phyloP scores from a whole-genome alignment of 768 basidiomycete genomes.

The Fomitopsis pulvina region DNA sequence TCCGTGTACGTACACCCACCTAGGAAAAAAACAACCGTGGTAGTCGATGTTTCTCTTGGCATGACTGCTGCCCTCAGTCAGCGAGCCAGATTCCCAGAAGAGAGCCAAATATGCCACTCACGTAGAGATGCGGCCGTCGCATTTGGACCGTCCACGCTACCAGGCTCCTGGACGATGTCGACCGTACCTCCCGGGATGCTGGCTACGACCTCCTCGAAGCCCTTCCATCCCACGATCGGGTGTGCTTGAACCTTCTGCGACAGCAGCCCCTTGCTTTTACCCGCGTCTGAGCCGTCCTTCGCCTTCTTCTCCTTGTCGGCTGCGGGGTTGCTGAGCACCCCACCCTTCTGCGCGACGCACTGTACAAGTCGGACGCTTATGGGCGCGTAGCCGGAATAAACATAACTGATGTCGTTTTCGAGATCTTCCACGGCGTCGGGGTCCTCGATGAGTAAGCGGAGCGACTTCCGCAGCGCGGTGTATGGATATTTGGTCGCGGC shows the following conservation, averaged over 20 bases:
- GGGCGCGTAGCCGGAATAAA: conserved; percentile 96
- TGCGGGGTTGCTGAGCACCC: conserved; percentile 73
- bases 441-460: conserved; percentile 91
- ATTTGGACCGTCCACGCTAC: conserved; percentile 20
- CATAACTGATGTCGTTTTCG: conserved; percentile 93
- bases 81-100: neutral
- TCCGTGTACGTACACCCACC: conserved; percentile 98
- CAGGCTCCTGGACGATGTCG: conserved; percentile 54
- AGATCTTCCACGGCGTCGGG: conserved; percentile 71
- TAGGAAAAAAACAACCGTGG: conserved; percentile 92
- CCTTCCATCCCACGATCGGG: conserved; percentile 94
- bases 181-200: conserved; percentile 82
- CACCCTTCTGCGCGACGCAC: conserved; percentile 87
- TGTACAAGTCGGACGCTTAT: conserved; percentile 89
- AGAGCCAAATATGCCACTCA: conserved; percentile 10
- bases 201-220: conserved; percentile 86
- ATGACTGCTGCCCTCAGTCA: conserved; percentile 29
- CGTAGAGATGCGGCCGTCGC: conserved; percentile 28
- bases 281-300: conserved; percentile 30
- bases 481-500: conserved; percentile 63
- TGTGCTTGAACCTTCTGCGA: conserved; percentile 70
- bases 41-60: conserved; percentile 57
- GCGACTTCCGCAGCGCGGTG: conserved; percentile 63
- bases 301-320: conserved; percentile 48
- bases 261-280: conserved; percentile 30